Evolutionary conservation across 2,329 filamentous ascomycete genomes (phyloP).

Genomic region (Trichoderma sp.): DNA sequence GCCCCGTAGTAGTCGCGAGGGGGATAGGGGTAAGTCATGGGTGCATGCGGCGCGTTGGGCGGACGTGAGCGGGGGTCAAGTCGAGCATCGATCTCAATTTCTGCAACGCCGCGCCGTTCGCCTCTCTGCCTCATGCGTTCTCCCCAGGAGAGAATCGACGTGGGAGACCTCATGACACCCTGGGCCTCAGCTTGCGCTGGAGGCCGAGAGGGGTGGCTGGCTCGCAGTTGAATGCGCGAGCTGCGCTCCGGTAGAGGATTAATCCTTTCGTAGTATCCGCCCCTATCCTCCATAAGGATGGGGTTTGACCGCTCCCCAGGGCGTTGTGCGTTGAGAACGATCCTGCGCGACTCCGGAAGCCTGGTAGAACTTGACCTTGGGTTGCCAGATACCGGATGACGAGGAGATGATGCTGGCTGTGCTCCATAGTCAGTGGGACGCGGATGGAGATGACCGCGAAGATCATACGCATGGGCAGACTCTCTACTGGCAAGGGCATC

Average conservation of each 20-base stretch:
- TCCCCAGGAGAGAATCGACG: conserved; percentile 31
- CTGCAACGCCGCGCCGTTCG: conserved; percentile 31
- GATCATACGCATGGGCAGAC: conserved; percentile 11
- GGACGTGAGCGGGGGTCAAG: conserved; percentile 23
- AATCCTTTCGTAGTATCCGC: conserved; percentile 44
- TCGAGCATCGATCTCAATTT: conserved; percentile 33
- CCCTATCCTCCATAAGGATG: conserved; percentile 47
- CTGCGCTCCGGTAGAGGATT: conserved; percentile 23
- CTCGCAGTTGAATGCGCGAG: conserved; percentile 21
- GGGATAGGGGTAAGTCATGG: neutral
- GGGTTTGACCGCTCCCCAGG: conserved; percentile 40
- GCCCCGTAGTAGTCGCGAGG: conserved; percentile 10
- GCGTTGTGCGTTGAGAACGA: conserved; percentile 39
- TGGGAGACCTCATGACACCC: conserved; percentile 26
- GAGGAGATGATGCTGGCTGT: conserved; percentile 2
- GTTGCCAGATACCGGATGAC: conserved; percentile 28
- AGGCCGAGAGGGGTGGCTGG: conserved; percentile 21
- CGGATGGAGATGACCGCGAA: conserved; percentile 5
- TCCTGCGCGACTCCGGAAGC: conserved; percentile 35
- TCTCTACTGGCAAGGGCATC: conserved; percentile 23
- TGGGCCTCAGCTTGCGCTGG: conserved; percentile 2
- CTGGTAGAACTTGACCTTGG: conserved; percentile 31
- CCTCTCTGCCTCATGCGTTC: conserved; percentile 32
- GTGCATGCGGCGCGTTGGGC: conserved; percentile 6
- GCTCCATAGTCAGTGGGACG: conserved; percentile 17